Evolutionary conservation across 345 rosid species (phyloP), one percentile per base, ranked within the genome.

Genomic region (Citrus sp.): DNA sequence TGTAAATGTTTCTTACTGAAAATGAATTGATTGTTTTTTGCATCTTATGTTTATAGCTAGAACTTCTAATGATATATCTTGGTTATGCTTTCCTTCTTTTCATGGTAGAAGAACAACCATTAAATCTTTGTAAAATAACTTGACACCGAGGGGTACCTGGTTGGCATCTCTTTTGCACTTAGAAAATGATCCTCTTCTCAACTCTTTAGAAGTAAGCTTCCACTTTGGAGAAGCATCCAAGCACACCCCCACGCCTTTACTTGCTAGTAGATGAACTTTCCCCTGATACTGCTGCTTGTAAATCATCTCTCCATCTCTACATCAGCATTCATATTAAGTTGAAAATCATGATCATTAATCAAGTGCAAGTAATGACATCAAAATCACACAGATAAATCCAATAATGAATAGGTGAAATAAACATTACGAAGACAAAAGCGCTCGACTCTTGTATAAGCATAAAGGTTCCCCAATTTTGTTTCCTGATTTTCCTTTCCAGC

Each of bases 91-190:
- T 46, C 51, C 51, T 46, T 46, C 37, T 51, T 51, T 30, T 7
- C 61, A 51, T 49, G 32, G 30, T 69, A 6, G 18, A 38, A 38
- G 72, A 3, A 10, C 9, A 42, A 68, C 38, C 24, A 27, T 35
- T 28, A 28, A 49, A 80, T 61, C 61, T 55, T 51, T 68, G 19
- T 70, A 25, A 70, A 30, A 46, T 40, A 64, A 59, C 49, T 28
- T 28, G 56, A 32, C 27, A 49, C 58, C 16, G 13, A 75, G 30
- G 54, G 3, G 63, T 84, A 96, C 99, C 97, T 94, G 99, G 84
- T 91, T 96, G 67, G 94, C 88, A 72, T 89, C 92, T 79, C 80
- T 61, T 78, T 80, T 89, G 87, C 98, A 94, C 76, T 84, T 88
- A 16, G 97, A 92, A 71, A 92, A 91, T 42, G 92, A 80, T 46